Evolutionary conservation across 2,329 filamentous ascomycete genomes (phyloP), one percentile per base, ranked within the genome.

Genomic region (Cladophialophora yegresii): DNA sequence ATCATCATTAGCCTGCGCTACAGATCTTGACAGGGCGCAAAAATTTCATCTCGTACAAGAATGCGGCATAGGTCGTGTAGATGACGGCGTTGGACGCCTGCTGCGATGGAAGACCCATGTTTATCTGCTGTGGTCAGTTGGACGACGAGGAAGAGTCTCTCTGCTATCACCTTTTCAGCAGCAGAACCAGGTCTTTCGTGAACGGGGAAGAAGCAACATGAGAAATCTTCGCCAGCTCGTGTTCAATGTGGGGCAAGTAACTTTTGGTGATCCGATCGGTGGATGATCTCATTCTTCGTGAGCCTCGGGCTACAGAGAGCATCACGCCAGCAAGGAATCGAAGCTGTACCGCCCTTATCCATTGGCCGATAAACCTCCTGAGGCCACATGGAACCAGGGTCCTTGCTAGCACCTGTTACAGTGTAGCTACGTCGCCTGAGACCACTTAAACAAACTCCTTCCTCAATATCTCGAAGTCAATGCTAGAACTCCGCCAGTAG

Each of bases 41-140:
- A 13, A 28, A n/a, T 28, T 32, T 13, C 30, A 32, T 47, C 9
- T 45, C 85, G 63, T 80, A 93, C 91, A 95, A 79, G 75, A 95
- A 95, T 56, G 83, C 81, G 68, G 84, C 89, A 79, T 92, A 93
- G 56, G 89, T 91, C 59, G 91, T 79, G 75, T 93, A 93, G 75
- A 95, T 89, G 75, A 93, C 82, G 81, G 90, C 90, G 81, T 93
- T 92, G 33, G 90, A 93, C 74, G 90, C 90, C 83, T 84, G 80
- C 62, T 82, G 86, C 1, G 91, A 93, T 64, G 89, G 90, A 70
- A 88, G 84, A 22, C 89, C 89, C 91, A 93, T 95, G 47, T 28
- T 16, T 5, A 20, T 63, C 30, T 69, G 54, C 16, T 22, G 62
- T 47, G 30, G 22, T 16, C 55, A 9, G 13, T 23, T 26, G 9